Percentiles rank a stretch among this genome's conserved stretches.
Conservation (phyloP, 768 basidiomycete genomes). For the Xanthoconium stramineum region DNA sequence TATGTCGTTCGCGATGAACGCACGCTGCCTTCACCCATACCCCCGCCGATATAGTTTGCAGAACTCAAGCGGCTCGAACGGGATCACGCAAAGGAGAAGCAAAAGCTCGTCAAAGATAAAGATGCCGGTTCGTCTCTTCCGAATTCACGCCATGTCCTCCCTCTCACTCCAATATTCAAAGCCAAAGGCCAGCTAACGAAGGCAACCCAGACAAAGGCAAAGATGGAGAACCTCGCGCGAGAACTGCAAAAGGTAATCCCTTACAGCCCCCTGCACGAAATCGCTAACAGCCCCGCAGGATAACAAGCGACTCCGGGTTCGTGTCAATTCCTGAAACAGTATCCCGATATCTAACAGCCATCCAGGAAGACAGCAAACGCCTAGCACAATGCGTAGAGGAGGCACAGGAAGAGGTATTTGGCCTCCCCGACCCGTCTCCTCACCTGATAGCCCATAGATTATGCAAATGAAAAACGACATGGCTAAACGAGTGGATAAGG, state of each 20-base stretch:
- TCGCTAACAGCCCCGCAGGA: slow-evolving; percentile 49
- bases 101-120: slow-evolving; percentile 88
- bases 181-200: slow-evolving; percentile 85
- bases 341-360: slow-evolving; percentile 20
- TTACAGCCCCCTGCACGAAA: slow-evolving; percentile 5
- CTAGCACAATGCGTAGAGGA: slow-evolving; percentile 79
- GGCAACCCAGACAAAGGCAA: slow-evolving; percentile 83
- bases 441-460: slow-evolving; percentile 44
- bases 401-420: slow-evolving; percentile 73
- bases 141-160: slow-evolving; percentile 1
- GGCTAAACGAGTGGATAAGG: slow-evolving; percentile 75
- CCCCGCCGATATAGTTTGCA: slow-evolving; percentile 59
- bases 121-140: slow-evolving; percentile 61
- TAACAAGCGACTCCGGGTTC: slow-evolving; percentile 82
- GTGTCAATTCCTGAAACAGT: slow-evolving; percentile 19
- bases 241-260: slow-evolving; percentile 78
- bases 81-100: slow-evolving; percentile 89
- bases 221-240: slow-evolving; percentile 86
- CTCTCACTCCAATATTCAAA: slow-evolving; percentile 29
- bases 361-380: slow-evolving; percentile 81
- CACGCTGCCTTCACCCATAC: slow-evolving; percentile 20
- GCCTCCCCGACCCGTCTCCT: not conserved
- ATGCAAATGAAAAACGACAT: slow-evolving; percentile 80
- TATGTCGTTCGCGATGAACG: slow-evolving; percentile 37
- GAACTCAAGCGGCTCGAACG: slow-evolving; percentile 84